phyloP scores from a whole-genome alignment of 2,329 filamentous ascomycete genomes.

The Penicillium sp. region DNA sequence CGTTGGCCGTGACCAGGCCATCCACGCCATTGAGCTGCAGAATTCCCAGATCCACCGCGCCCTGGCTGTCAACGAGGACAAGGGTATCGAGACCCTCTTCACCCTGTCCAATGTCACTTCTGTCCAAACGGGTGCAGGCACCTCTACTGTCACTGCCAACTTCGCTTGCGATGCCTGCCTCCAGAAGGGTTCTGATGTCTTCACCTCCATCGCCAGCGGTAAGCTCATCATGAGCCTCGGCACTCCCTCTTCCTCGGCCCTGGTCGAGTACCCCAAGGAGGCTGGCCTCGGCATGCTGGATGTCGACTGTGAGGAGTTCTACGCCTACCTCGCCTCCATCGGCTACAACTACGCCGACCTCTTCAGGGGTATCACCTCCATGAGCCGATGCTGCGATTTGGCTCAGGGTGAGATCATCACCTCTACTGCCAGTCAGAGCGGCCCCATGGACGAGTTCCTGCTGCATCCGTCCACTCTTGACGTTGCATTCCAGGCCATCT shows the following conservation, averaged over 20 bases:
- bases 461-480: neutral
- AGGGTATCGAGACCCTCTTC: neutral
- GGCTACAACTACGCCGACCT: neutral
- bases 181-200: neutral
- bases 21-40: constrained; percentile 3
- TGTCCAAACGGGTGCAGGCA: neutral
- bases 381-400: neutral
- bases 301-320: neutral
- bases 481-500: neutral
- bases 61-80: neutral
- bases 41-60: neutral
- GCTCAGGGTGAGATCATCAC: neutral
- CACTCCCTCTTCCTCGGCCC: neutral
- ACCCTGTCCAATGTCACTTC: neutral
- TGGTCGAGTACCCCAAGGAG: neutral
- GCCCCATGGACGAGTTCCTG: neutral
- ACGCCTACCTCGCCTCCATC: neutral
- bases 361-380: neutral
- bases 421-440: neutral
- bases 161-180: neutral
- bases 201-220: neutral
- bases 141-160: neutral
- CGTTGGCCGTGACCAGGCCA: neutral
- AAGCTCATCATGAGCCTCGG: neutral
- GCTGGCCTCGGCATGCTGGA: neutral